Percentiles rank a stretch among this genome's conserved stretches.
Evolutionary conservation across 164 flowering plant genomes (phyloP).

Genomic region (Magnolia sinica): DNA sequence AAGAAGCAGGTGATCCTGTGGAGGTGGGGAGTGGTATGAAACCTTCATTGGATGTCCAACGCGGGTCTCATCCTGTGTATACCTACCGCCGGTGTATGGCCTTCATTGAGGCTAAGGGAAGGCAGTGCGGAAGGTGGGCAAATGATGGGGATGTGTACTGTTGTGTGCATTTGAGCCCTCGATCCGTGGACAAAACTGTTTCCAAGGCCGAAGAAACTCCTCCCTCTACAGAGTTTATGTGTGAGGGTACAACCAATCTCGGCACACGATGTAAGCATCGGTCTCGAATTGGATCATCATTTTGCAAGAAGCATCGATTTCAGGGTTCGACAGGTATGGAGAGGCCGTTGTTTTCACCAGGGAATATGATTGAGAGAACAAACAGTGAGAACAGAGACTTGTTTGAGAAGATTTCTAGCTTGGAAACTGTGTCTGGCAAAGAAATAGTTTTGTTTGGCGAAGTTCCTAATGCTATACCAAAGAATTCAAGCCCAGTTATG

Average conservation of each 20-base stretch:
- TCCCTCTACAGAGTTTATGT: conserved; percentile 51
- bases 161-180: conserved; percentile 83
- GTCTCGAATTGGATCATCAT: conserved; percentile 60
- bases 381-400: conserved; percentile 14
- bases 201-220: conserved; percentile 41
- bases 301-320: conserved; percentile 84
- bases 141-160: conserved; percentile 91
- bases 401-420: conserved; percentile 31
- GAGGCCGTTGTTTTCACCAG: conserved; percentile 25
- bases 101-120: conserved; percentile 86
- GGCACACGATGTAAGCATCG: conserved; percentile 92
- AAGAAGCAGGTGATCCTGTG: conserved; percentile 35
- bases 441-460: conserved; percentile 43
- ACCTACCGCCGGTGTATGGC: conserved; percentile 75
- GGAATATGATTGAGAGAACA: conserved; percentile 52
- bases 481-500: conserved; percentile 28
- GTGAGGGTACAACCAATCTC: conserved; percentile 84
- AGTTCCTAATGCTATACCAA: conserved; percentile 30
- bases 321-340: conserved; percentile 23
- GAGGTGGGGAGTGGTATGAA: conserved; percentile 30
- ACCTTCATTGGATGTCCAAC: conserved; percentile 18
- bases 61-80: conserved; percentile 25
- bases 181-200: conserved; percentile 41
- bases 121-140: conserved; percentile 95
- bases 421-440: conserved; percentile 30